A percentile compares a stretch with the other conserved stretches of the same genome.
Evolutionary conservation across 2,329 filamentous ascomycete genomes (phyloP).

Genomic region (Davidsoniella australis): DNA sequence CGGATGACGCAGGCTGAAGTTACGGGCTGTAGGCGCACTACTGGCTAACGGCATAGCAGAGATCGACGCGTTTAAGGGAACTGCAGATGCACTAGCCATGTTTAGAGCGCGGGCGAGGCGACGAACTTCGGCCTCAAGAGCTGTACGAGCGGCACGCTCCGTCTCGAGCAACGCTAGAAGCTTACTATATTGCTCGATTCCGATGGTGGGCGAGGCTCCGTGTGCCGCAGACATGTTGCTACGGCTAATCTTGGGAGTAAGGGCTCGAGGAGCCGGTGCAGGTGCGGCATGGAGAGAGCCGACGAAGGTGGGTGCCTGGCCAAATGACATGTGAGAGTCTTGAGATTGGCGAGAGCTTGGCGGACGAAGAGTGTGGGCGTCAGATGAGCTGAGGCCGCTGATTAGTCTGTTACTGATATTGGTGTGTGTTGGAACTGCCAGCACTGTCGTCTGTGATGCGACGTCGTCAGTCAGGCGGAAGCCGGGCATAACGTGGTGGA

Average conservation of each 20-base stretch:
- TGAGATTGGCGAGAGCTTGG: conserved; percentile 14
- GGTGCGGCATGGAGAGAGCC: conserved; percentile 25
- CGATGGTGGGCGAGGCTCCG: conserved; percentile 16
- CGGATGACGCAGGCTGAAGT: conserved; percentile 10
- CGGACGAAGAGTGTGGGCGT: conserved; percentile 1
- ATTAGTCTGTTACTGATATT: too few relatives aligned
- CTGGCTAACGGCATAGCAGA: conserved; percentile 20
- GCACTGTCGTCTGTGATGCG: neutral
- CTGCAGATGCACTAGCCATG: conserved; percentile 12
- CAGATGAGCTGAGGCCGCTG: neutral
- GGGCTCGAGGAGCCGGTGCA: conserved; percentile 13
- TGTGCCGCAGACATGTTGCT: conserved; percentile 3
- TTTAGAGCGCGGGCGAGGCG: conserved; percentile 34
- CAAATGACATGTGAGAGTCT: conserved; percentile 27
- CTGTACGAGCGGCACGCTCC: conserved; percentile 37
- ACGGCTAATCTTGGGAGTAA: conserved; percentile 1
- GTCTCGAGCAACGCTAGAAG: conserved; percentile 36
- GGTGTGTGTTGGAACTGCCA: too few relatives aligned
- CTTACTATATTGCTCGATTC: conserved; percentile 30
- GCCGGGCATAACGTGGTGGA: conserved; percentile 29
- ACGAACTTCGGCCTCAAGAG: conserved; percentile 39
- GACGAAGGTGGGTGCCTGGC: conserved; percentile 28
- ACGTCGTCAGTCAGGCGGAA: conserved; percentile 19
- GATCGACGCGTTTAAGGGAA: conserved; percentile 18
- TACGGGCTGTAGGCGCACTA: conserved; percentile 25